Percentiles rank a stretch among this genome's conserved stretches.
Conservation (phyloP, 176 grass and related monocot species). For the Dendrocalamus sinicus region DNA sequence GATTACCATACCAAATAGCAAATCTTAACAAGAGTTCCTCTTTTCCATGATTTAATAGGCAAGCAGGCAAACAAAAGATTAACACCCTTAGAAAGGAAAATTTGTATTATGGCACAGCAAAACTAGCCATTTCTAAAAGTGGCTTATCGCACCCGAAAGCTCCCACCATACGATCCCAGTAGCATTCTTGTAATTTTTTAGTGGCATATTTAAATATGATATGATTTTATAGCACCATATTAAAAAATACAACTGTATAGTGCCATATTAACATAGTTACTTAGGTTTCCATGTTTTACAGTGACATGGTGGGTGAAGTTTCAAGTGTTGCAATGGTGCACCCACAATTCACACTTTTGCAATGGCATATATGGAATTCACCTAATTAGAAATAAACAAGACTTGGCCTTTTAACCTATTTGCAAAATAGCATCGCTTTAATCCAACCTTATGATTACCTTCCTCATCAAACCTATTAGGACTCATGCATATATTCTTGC, state of each 20-base stretch:
- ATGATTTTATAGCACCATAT: constrained; percentile 2
- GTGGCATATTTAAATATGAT: neutral
- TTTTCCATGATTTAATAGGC: neutral
- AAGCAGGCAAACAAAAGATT: neutral
- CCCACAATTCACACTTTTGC: neutral
- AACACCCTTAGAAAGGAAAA: constrained; percentile 2
- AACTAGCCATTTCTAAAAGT: constrained; percentile 11
- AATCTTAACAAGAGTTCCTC: neutral
- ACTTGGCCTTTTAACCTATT: constrained; percentile 1
- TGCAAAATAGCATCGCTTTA: neutral
- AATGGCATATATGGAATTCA: neutral
- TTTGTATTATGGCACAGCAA: neutral
- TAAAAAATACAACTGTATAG: neutral
- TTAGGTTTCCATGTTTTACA: neutral
- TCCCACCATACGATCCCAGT: neutral
- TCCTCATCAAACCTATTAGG: neutral
- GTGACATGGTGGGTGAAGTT: neutral
- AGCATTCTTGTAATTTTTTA: constrained; percentile 3
- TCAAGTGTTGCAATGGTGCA: neutral
- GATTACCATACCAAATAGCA: neutral
- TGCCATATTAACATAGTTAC: neutral
- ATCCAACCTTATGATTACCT: neutral
- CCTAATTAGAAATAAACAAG: neutral
- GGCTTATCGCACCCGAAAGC: constrained; percentile 14
- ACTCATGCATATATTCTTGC: constrained; percentile 2